Evolutionary conservation across 805 yeast species (phyloP), one percentile per base, ranked within the genome.

Genomic region (Wickerhamomyces chaumierensis): DNA sequence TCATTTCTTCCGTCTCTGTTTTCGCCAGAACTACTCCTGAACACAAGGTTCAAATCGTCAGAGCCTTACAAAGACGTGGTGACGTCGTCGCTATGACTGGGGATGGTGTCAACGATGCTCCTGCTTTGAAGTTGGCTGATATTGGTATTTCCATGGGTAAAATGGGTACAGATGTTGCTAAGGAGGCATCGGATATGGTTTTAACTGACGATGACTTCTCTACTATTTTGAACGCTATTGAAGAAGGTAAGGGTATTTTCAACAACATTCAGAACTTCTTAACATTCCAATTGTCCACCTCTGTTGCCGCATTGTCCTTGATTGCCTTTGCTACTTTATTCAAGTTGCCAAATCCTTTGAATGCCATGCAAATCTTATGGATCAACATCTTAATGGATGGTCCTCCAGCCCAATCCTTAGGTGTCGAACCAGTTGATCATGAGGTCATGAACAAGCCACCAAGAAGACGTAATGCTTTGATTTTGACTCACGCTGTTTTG

Each of bases 1-100:
- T 83, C 14, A 87, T 88, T 48, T 77, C 78, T 43, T 75, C 78
- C 48, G 95, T 90, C 27, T 78, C 90, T 23, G 84, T 87, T 4
- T 87, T 88, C 68, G 96, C 96, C 5, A 77, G 96, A 65, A 87
- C 96, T 8, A 81, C 96, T 1, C 96, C 96, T 1, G 94, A 87
- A 56, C 95, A 88, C 60, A 88, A 88, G 56, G 80, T 88, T 44
- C 71, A 82, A 43, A 88, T 88, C 59, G 95, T 88, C 27, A 76
- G 82, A 53, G 96, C 96, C 0, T 68, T 88, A 46, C 94, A 88
- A 58, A 73, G 75, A 57, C 73, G 94, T 56, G 96, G 96, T 37
- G 95, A 90, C 58, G 78, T 90, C 45, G 97, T 90, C 38, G 98
- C 96, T 18, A 88, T 90, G 96, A 88, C 97, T n/a, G 98, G 98